These are phyloP conservation scores for Madurella fahalii DNA, from an alignment of 2,329 filamentous ascomycete species.

Conservation along the genomic window DNA sequence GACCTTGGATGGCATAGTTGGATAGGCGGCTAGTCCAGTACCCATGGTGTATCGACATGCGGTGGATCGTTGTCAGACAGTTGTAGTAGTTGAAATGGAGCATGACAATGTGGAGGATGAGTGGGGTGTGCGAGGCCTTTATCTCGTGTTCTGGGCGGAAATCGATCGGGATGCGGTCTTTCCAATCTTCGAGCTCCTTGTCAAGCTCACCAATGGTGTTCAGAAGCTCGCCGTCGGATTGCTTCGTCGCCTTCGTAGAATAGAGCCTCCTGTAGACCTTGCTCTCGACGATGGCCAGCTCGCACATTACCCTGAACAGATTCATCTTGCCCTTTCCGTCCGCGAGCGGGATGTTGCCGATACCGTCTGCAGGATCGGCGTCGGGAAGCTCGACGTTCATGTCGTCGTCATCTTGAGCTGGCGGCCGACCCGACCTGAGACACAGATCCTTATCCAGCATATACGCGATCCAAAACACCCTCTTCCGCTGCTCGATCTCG, in stretches of 20 bases:
- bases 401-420: conserved; percentile 60
- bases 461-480: conserved; percentile 64
- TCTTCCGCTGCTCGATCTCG: conserved; percentile 81
- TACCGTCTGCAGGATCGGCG: conserved; percentile 83
- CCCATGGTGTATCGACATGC: conserved; percentile 96
- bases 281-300: conserved; percentile 86
- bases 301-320: conserved; percentile 87
- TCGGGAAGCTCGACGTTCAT: conserved; percentile 97
- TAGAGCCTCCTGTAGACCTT: conserved; percentile 92
- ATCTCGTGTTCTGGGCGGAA: conserved; percentile 98
- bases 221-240: conserved; percentile 86
- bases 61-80: conserved; percentile 93
- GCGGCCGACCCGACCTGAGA: conserved; percentile 55
- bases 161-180: conserved; percentile 89
- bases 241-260: conserved; percentile 84
- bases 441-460: conserved; percentile 62
- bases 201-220: conserved; percentile 96
- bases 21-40: conserved; percentile 96
- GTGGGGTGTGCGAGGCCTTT: conserved; percentile 81
- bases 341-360: conserved; percentile 87
- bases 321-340: conserved; percentile 93
- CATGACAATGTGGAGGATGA: conserved; percentile 92
- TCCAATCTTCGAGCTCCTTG: conserved; percentile 87
- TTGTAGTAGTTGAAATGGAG: conserved; percentile 98
- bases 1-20: conserved; percentile 89